phyloP scores from a whole-genome alignment of 345 rosid genomes.

The Citrus trifoliata region DNA sequence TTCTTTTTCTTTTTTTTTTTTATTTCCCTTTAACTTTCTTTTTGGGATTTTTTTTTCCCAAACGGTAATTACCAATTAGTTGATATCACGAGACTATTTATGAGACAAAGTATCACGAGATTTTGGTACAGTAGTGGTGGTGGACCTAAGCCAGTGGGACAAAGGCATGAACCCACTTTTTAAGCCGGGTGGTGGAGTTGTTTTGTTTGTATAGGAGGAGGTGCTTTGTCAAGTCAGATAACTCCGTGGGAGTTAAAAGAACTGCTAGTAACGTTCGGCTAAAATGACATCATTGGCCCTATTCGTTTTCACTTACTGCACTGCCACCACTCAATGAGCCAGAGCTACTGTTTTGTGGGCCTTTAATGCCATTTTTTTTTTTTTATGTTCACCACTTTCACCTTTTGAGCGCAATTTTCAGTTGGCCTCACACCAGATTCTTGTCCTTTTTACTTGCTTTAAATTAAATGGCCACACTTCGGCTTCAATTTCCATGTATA shows the following conservation, averaged over 20 bases:
- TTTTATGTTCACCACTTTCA: background rate
- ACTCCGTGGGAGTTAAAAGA: background rate
- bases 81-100: slow-evolving; percentile 23
- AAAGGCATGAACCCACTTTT: background rate
- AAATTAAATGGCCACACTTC: too few relatives aligned
- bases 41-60: background rate
- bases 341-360: background rate
- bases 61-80: background rate
- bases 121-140: background rate
- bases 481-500: too few relatives aligned
- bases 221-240: background rate
- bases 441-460: background rate
- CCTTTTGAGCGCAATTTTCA: background rate
- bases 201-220: background rate
- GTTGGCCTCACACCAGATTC: background rate
- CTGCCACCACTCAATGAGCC: background rate
- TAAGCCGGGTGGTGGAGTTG: background rate
- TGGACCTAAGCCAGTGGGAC: background rate
- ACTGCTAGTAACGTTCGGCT: background rate
- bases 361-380: background rate
- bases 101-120: slow-evolving; percentile 25
- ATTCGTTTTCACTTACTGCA: background rate
- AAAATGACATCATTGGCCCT: background rate
- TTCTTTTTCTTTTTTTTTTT: background rate
- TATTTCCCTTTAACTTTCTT: background rate